Base-by-base conservation (phyloP, 441 rosid species). In the Viola pubescens region DNA sequence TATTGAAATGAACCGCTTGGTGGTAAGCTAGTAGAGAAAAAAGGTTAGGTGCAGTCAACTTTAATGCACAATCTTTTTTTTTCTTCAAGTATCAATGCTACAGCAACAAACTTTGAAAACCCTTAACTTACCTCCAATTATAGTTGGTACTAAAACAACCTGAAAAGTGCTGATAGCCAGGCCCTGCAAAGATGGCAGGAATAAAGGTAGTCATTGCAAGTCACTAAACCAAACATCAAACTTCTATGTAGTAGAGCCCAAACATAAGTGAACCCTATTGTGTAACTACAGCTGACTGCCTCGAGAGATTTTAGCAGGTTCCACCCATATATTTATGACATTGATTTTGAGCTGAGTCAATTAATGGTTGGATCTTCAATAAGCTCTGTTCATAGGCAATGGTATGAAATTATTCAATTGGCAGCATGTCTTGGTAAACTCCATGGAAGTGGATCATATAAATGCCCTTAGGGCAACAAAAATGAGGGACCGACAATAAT, bases 161-260 rank as follows among this genome's bases (percentile, higher is more conserved):
- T 92, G 98, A 61, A 92, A 92, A 56, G 98, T 92, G 76, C 97
- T 92, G 59, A 92, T 47, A 60, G 97, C 98, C 48, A 89, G 79
- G 62, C 97, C 96, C 97, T 89, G 84, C 64, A 74, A 64, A 61
- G 45, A 58, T 45, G 46, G 56, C 45, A 39, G 48, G 52, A 57
- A 41, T 13, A 14, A 59, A 26, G 38, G 53, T 14, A 55, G 60
- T 37, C 42, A 65, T 58, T 52, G 54, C 39, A 45, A 60, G 62
- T 54, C 12, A 47, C 3, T 14, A 53, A 52, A 39, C 48, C 69
- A 55, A 10, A 62, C n/a, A 58, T 40, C 4, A n/a, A 37, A 47
- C n/a, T 34, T 39, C 12, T 14, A n/a, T 6, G 47, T 5, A 19
- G 11, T 42, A 19, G 38, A 2, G 48, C 59, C 41, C 9, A 8